These are phyloP conservation scores for Ophiosphaerella narmari DNA, from an alignment of 2,329 filamentous ascomycete species.

Conservation along the genomic window DNA sequence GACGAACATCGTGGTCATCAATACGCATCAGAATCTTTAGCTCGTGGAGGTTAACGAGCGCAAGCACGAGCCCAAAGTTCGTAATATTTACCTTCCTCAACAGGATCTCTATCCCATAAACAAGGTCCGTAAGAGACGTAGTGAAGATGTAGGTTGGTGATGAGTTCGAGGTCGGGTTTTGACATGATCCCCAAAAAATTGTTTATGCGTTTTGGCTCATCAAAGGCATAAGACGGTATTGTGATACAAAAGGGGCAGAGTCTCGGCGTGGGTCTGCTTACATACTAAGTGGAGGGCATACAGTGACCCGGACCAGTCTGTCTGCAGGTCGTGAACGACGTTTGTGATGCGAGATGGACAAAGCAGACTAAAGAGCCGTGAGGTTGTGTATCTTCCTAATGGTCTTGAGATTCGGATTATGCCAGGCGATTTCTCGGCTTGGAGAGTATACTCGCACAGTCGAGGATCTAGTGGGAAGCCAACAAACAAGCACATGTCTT, in stretches of 20 bases:
- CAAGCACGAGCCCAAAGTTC: constrained; percentile 29
- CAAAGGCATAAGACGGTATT: constrained; percentile 37
- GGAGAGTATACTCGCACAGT: no score
- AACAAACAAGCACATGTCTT: no score
- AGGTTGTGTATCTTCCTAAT: constrained; percentile 19
- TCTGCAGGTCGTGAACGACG: constrained; percentile 22
- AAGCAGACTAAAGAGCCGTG: no score
- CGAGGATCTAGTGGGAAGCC: no score
- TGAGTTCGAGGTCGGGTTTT: constrained; percentile 13
- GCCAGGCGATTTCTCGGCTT: no score
- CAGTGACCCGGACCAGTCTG: constrained; percentile 35
- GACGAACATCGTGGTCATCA: constrained; percentile 18
- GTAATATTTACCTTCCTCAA: constrained; percentile 34
- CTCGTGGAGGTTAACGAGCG: constrained; percentile 24
- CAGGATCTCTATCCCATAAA: constrained; percentile 1
- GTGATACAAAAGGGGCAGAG: constrained; percentile 32
- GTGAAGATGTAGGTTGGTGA: constrained; percentile 37
- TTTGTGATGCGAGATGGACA: background rate
- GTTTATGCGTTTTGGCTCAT: constrained; percentile 27
- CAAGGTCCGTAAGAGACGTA: constrained; percentile 37
- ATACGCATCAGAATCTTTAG: constrained; percentile 28
- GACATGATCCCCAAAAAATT: constrained; percentile 33
- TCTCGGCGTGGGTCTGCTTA: constrained; percentile 35
- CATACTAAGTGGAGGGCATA: constrained; percentile 35
- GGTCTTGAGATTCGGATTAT: constrained; percentile 16